Base-by-base conservation (phyloP, 139 green algal genomes). In the Dunaliella primolecta region DNA sequence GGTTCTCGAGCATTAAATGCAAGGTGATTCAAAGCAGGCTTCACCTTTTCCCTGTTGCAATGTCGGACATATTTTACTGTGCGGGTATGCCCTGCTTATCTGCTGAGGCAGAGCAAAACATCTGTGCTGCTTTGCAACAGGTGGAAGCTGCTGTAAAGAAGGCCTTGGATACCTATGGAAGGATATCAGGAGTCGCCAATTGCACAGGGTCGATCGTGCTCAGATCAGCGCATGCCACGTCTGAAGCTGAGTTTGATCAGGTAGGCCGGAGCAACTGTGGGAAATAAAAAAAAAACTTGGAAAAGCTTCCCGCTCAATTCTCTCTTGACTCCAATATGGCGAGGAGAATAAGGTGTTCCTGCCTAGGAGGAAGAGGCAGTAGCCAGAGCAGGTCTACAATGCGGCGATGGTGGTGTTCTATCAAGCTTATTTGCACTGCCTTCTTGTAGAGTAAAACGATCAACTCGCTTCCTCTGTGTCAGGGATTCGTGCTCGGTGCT, bases 171-270 rank as follows among this genome's bases (percentile, higher is more conserved):
- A 35, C 35, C 33, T 84, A 92, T 36, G 94, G 93, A 0, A 64
- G 77, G 1, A 32, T 97, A 3, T 86, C 91, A 79, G 94, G 92
- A 35, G 93, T 97, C 1, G 90, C 90, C n/a, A 96, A 97, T 89
- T 96, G 94, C 70, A 88, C 95, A 2, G 94, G 94, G 29, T 91
- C 72, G 55, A 92, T 96, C 37, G 81, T 96, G 20, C 91, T 97
- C 64, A 97, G 96, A 83, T 82, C 90, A 55, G 93, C 92, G 20
- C 94, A 97, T 80, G 82, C 89, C 32, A 97, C 94, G 29, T 90
- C 55, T 36, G 85, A 93, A 0, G 84, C 88, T 0, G 94, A 97
- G 21, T 94, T 92, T 78, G 82, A 93, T 25, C 32, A 89, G 71
- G 86, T 88, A 83, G 31, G 21, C 24, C 36, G 29, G 30, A 32